Evolutionary conservation across 345 rosid genomes (phyloP), one percentile per base, ranked within the genome.

Genomic region (Acer yangbiense): DNA sequence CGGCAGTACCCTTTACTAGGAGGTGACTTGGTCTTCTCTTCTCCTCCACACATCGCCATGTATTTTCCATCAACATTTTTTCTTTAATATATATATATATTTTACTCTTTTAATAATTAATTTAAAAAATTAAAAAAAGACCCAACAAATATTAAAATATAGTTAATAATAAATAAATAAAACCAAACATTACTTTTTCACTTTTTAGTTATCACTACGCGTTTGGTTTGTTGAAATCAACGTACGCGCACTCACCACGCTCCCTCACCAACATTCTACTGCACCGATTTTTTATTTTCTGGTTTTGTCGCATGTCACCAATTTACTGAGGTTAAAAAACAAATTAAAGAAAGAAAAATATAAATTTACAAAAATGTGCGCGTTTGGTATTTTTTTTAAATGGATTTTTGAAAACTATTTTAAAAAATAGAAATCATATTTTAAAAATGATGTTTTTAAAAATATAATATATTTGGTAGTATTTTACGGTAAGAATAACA

Each of bases 21-120:
- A 32, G 61, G 10, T 0, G 64, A 74, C 63, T 74, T 65, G 46
- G 63, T 74, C 77, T 25, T 17, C 46, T 29, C 29, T 17, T 44
- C 68, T 3, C 48, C 1, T 7, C 77, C 55, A n/a, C 70, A 60
- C 18, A 43, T 29, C 62, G 6, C 39, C 6, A 10, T 25, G 2
- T 57, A 46, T 44, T 63, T 63, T 43, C 20, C 35, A 14, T 63
- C 46, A 14, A 20, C 39, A 1, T 18, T 1, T 6, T 9, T 13
- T 18, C 43, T 41, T 16, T 3, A 41, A 6, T 48, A 43, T 43
- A 8, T 43, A 8, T 43, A 43, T 46, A 23, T 20, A 1, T 21
- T 21, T 46, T 4, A 4, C 1, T 43, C 0, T 43, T 43, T 8
- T 35, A 35, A 35, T 35, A 35, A 4, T 35, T 43, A 43, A 43